Evolutionary conservation across 2,329 filamentous ascomycete species (phyloP).

Genomic region (Arthrinium phaeospermum): DNA sequence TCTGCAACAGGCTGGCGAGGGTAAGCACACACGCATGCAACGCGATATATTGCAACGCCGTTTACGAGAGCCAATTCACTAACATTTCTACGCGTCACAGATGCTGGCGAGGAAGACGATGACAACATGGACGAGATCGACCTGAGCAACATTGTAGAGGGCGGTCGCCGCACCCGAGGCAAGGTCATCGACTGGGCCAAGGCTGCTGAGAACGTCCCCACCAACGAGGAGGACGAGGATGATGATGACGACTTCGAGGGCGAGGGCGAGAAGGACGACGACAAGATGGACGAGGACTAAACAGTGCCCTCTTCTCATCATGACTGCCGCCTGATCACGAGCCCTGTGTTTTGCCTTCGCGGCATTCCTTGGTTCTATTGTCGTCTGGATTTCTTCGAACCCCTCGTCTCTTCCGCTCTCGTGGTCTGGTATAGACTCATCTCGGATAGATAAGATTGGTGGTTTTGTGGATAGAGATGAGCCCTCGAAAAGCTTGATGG

Average conservation of each 20-base stretch:
- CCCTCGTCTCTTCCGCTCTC: neutral
- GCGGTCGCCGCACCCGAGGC: conserved; percentile 85
- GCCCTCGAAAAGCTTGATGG: neutral
- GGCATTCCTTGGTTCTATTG: conserved; percentile 6
- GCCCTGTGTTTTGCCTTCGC: neutral
- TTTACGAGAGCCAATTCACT: conserved; percentile 29
- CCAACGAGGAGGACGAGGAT: conserved; percentile 79
- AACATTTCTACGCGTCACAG: conserved; percentile 41
- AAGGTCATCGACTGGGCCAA: conserved; percentile 93
- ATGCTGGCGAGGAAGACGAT: conserved; percentile 73
- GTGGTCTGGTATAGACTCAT: conserved; percentile 3
- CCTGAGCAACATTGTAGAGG: conserved; percentile 81
- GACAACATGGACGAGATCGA: conserved; percentile 92
- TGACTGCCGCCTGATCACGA: neutral
- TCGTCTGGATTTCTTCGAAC: neutral
- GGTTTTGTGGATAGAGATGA: conserved; percentile 17
- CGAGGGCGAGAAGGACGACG: conserved; percentile 68
- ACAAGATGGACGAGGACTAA: conserved; percentile 69
- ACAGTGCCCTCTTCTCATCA: neutral
- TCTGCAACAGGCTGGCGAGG: neutral
- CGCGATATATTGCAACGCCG: neutral
- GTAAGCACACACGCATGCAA: conserved; percentile 14
- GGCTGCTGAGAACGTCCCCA: conserved; percentile 79
- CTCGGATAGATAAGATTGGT: conserved; percentile 11
- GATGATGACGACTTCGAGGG: conserved; percentile 69